Percentiles rank a stretch among this genome's conserved stretches.
phyloP scores from a whole-genome alignment of 805 yeast species.

The Kazachstania taianensis region DNA sequence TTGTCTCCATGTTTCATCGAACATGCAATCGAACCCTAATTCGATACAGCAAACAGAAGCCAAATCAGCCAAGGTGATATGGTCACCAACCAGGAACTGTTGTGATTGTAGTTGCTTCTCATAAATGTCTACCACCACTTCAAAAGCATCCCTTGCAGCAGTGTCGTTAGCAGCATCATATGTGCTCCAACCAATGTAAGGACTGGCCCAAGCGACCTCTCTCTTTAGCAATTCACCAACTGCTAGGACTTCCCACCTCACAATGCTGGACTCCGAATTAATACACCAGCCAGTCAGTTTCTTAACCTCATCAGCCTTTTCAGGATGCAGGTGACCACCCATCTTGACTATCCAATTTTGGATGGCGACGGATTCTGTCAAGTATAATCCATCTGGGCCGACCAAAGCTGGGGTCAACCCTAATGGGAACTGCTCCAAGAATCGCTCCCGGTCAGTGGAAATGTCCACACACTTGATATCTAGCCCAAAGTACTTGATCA shows the following conservation, averaged over 20 bases:
- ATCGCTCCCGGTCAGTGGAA: constrained; percentile 18
- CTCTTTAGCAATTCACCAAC: constrained; percentile 53
- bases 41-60: constrained; percentile 11
- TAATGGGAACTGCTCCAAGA: constrained; percentile 48
- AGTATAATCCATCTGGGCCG: constrained; percentile 64
- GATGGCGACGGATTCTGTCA: constrained; percentile 58
- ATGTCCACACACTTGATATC: constrained; percentile 44
- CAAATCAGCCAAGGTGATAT: constrained; percentile 32
- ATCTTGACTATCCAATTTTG: constrained; percentile 37
- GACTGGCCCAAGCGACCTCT: constrained; percentile 38
- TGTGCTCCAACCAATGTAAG: constrained; percentile 52
- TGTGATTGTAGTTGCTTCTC: constrained; percentile 48
- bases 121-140: constrained; percentile 32
- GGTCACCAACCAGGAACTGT: constrained; percentile 66
- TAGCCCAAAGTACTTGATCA: constrained; percentile 48
- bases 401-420: constrained; percentile 54
- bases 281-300: constrained; percentile 42
- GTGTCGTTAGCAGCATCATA: constrained; percentile 63
- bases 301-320: constrained; percentile 27
- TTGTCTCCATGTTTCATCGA: constrained; percentile 55
- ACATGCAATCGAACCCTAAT: constrained; percentile 36
- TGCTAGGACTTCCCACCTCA: constrained; percentile 68
- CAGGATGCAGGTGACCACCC: no score
- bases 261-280: constrained; percentile 32
- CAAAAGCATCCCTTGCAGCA: constrained; percentile 32